Evolutionary conservation across 1,284 basidiomycete genomes (phyloP).

Genomic region (Kwoniella shivajii): DNA sequence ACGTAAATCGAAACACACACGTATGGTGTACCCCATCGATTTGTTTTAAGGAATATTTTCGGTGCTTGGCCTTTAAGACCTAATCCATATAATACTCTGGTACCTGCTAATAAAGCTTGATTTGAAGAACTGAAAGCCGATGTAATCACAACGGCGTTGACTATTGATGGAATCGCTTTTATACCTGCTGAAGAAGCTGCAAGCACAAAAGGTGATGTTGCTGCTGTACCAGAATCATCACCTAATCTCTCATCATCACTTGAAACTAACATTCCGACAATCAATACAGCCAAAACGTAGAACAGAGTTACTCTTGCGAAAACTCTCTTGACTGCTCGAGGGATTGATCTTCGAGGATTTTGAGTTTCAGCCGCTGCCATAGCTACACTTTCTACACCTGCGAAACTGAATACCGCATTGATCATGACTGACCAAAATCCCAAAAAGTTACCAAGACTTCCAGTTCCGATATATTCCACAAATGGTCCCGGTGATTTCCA

Average conservation of each 20-base stretch:
- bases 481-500: conserved; percentile 58
- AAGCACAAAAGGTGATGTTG: conserved; percentile 15
- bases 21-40: conserved; percentile 54
- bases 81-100: conserved; percentile 55
- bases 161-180: conserved; percentile 15
- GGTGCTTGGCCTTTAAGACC: conserved; percentile 57
- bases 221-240: conserved; percentile 18
- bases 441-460: not conserved
- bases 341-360: conserved; percentile 16
- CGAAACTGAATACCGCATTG: conserved; percentile 62
- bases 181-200: conserved; percentile 13
- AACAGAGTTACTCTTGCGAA: conserved; percentile 21
- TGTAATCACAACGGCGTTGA: conserved; percentile 25
- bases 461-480: conserved; percentile 20
- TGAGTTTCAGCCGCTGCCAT: conserved; percentile 20
- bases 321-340: conserved; percentile 21
- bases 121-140: conserved; percentile 27
- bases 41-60: conserved; percentile 56
- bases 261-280: conserved; percentile 73
- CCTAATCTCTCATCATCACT: conserved; percentile 57
- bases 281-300: conserved; percentile 36
- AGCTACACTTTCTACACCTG: conserved; percentile 39
- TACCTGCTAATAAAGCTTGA: conserved; percentile 26
- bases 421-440: conserved; percentile 14
- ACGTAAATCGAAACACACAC: conserved; percentile 34